Evolutionary conservation across 2,329 filamentous ascomycete genomes (phyloP).

Genomic region (Trichoderma koningii): DNA sequence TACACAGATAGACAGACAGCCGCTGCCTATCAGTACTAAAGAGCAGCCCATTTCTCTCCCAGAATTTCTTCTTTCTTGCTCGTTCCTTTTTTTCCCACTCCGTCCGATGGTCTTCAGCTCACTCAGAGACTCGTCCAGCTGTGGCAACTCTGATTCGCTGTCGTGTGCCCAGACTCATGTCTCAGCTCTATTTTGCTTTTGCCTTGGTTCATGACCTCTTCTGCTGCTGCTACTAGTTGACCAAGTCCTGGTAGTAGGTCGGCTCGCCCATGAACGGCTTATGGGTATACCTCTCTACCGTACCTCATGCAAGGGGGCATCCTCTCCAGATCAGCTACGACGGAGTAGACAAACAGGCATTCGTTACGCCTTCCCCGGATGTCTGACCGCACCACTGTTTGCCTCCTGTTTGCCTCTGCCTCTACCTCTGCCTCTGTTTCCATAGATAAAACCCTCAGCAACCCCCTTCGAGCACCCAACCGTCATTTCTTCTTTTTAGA

Average conservation of each 20-base stretch:
- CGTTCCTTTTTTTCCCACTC: not conserved
- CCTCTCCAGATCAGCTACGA: too few relatives aligned
- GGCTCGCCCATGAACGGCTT: too few relatives aligned
- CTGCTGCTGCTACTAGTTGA: too few relatives aligned
- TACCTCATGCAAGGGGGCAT: too few relatives aligned
- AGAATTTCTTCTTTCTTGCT: not conserved
- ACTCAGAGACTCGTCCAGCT: not conserved
- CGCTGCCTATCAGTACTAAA: not conserved
- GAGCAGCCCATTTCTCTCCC: not conserved
- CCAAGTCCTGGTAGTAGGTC: too few relatives aligned
- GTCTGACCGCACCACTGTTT: not conserved
- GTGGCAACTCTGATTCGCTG: not conserved
- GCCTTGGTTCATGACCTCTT: not conserved
- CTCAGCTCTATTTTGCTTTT: slow-evolving; percentile 18
- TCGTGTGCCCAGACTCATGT: not conserved
- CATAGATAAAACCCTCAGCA: not conserved
- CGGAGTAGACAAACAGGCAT: not conserved
- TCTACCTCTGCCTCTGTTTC: not conserved
- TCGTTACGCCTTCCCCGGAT: slow-evolving; percentile 4
- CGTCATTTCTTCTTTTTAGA: not conserved
- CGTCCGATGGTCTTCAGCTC: slow-evolving; percentile 9
- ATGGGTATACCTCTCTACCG: too few relatives aligned
- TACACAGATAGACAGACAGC: not conserved
- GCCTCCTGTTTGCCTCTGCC: not conserved
- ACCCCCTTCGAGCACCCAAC: not conserved